phyloP scores from a whole-genome alignment of 805 yeast genomes.

The Diddensiella santjacobensis region DNA sequence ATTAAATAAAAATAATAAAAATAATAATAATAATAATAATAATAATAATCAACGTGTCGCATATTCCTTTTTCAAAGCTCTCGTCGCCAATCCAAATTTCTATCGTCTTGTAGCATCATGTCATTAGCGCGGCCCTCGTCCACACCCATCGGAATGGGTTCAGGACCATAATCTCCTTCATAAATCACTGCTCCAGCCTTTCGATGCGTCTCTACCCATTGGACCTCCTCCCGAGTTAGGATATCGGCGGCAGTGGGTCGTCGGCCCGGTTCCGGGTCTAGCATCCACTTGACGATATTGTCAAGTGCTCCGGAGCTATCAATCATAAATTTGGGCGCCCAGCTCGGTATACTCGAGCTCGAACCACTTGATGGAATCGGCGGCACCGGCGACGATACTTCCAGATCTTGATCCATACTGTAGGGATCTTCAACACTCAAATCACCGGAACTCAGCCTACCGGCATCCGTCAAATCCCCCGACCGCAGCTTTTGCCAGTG shows the following conservation, averaged over 20 bases:
- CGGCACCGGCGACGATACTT: conserved; percentile 2
- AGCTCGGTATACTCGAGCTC: conserved; percentile 46
- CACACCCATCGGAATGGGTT: conserved; percentile 40
- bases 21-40: no score
- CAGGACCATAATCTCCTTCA: conserved; percentile 94
- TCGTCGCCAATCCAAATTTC: conserved; percentile 10
- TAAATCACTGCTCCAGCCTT: conserved; percentile 91
- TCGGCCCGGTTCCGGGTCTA: conserved; percentile 71
- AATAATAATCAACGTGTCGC: no score
- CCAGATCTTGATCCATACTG: background rate
- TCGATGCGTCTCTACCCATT: conserved; percentile 71
- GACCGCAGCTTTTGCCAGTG: conserved; percentile 95
- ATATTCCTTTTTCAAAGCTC: conserved; percentile 2
- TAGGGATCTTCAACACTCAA: conserved; percentile 32
- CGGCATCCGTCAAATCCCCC: conserved; percentile 95
- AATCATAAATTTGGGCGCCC: conserved; percentile 84
- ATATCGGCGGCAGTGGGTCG: conserved; percentile 79
- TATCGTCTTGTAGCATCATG: conserved; percentile 7
- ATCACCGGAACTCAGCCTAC: conserved; percentile 67
- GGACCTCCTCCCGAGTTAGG: conserved; percentile 67
- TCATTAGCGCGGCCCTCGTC: conserved; percentile 27
- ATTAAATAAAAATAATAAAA: no score
- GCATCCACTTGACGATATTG: conserved; percentile 80
- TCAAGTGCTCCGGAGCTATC: conserved; percentile 73
- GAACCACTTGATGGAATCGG: background rate